Evolutionary conservation across 768 basidiomycete genomes (phyloP), one percentile per base, ranked within the genome.

Genomic region (Albatrellus ellisii): DNA sequence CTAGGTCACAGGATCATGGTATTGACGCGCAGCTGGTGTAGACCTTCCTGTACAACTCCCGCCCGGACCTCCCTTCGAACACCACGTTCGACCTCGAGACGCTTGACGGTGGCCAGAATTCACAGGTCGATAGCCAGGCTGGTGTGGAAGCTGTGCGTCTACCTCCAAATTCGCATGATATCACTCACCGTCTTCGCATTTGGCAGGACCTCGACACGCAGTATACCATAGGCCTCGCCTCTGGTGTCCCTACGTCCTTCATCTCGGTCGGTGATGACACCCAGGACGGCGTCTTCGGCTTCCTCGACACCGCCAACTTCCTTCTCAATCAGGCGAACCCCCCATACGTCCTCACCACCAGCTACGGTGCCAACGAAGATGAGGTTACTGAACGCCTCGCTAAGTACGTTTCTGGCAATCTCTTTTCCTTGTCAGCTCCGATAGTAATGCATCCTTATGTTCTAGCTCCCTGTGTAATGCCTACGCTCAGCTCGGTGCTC

Each of bases 241-340:
- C 43, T 3, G 50, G 45, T 25, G 54, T 58, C n/a, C 56, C 52
- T n/a, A 44, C 44, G 4, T 46, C 27, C 12, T 56, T 57, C 48
- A 47, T 58, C 46, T 53, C 56, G 26, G 56, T 57, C 25, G 54
- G 56, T 41, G 27, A 45, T 17, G 32, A 45, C 25, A 48, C 39
- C 43, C 34, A 26, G 4, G 54, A 55, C 43, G 43, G 33, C 47
- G 51, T 46, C 34, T 45, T 46, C n/a, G 52, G 52, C 27, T 48
- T 52, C 28, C 33, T 50, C 5, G 51, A 51, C 26, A 29, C 45
- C 26, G 33, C 45, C 20, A 48, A 52, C 24, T 42, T 48, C 39
- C 26, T 47, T 26, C 37, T 47, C 11, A 29, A 38, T n/a, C 31
- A 54, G 36, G 39, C 26, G 8, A 25, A 11, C 4, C 43, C 46